phyloP scores from a whole-genome alignment of 345 rosid genomes.

The Rhizophora mangle region DNA sequence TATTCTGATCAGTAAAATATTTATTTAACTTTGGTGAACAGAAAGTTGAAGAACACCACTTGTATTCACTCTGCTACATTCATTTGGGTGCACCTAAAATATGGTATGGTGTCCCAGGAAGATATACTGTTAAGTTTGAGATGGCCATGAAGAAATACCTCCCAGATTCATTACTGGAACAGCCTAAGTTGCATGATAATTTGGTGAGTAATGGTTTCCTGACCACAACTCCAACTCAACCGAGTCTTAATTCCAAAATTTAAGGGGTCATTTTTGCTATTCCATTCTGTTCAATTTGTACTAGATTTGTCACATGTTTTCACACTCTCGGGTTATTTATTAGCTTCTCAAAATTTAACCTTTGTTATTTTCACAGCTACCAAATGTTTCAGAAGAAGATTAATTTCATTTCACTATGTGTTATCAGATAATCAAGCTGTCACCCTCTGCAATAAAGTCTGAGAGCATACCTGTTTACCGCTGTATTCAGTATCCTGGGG shows the following conservation, averaged over 20 bases:
- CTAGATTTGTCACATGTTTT: too few species aligned
- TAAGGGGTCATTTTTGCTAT: too few species aligned
- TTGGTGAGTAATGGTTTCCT: slow-evolving; percentile 38
- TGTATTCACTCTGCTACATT: slow-evolving; percentile 55
- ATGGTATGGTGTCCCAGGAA: slow-evolving; percentile 57
- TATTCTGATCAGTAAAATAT: slow-evolving; percentile 9
- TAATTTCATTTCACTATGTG: slow-evolving; percentile 2
- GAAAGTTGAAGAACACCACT: slow-evolving; percentile 64
- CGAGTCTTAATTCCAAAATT: too few species aligned
- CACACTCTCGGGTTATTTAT: not conserved
- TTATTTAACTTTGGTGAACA: slow-evolving; percentile 35
- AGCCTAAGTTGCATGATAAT: slow-evolving; percentile 28
- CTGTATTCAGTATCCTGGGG: slow-evolving; percentile 65
- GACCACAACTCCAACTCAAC: too few species aligned
- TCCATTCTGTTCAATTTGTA: too few species aligned
- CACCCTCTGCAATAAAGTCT: slow-evolving; percentile 40
- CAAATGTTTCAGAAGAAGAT: not conserved
- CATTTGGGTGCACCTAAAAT: slow-evolving; percentile 70
- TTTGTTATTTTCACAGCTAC: not conserved
- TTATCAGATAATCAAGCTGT: slow-evolving; percentile 42
- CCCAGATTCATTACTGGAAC: slow-evolving; percentile 25
- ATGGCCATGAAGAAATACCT: slow-evolving; percentile 33
- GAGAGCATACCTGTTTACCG: slow-evolving; percentile 60
- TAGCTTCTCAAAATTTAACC: not conserved
- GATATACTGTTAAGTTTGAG: slow-evolving; percentile 39